Evolutionary conservation across 2,329 filamentous ascomycete species (phyloP), one percentile per base, ranked within the genome.

Genomic region (Salinomyces thailandicus): DNA sequence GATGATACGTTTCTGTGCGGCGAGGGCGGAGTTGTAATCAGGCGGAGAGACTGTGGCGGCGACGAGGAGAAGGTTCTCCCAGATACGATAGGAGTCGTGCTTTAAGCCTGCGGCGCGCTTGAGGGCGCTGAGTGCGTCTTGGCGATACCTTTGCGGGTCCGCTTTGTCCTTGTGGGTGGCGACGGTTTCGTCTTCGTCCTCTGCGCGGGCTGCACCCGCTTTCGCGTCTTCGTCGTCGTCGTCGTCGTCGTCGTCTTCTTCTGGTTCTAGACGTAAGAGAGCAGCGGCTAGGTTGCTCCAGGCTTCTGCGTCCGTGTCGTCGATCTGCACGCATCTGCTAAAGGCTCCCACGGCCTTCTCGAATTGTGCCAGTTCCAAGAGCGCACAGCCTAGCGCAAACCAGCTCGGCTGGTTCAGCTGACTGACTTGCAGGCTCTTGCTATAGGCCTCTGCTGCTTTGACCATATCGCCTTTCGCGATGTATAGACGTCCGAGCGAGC

Each of bases 201-300:
- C 58, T n/a, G 56, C 50, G 0, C 42, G 37, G 11, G 47, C 39
- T 33, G 28, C 17, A 7, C 34, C 31, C 38, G 5, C 43, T 31
- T 22, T 22, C 4, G 58, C 30, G 3, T 38, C 33, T 22, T 50
- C 37, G 18, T 34, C 31, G n/a, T n/a, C n/a, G n/a, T n/a, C n/a
- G n/a, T n/a, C n/a, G n/a, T n/a, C n/a, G n/a, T n/a, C n/a, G n/a
- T n/a, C n/a, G 28, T 33, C 32, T 47, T 38, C 2, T 41, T 41
- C 33, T 0, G 51, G 45, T 17, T 51, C 50, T 16, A 43, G 50
- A 6, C 47, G 44, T 11, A 84, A 74, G 1, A 96, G 71, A 0
- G 89, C 80, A 2, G 82, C 86, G 0, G 87, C 91, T 15, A 98
- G 71, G 54, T 98, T 98, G 51, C 83, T 93, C 85, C 91, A 98